A percentile compares a stretch with the other conserved stretches of the same genome.
These are phyloP conservation scores for Linum usitatissimum DNA, from an alignment of 345 rosid species.

Conservation along the genomic window DNA sequence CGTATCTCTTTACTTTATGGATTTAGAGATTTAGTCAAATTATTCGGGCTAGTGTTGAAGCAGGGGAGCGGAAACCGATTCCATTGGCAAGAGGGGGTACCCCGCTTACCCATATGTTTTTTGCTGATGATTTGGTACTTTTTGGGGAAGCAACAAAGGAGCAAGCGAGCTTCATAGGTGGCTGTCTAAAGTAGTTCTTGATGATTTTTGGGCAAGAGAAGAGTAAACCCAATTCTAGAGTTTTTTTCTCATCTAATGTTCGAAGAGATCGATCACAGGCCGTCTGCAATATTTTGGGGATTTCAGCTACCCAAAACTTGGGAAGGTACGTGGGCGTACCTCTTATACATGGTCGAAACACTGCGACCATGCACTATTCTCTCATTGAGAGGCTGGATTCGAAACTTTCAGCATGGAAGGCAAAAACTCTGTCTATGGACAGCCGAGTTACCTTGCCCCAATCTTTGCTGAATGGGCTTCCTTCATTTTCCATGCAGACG, in stretches of 20 bases:
- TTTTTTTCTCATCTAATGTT: not conserved
- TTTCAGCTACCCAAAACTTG: not conserved
- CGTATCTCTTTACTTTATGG: not conserved
- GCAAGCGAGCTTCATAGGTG: not conserved
- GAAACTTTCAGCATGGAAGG: not conserved
- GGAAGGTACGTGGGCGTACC: not conserved
- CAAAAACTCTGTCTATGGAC: not conserved
- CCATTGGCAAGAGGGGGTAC: not conserved
- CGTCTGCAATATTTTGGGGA: not conserved
- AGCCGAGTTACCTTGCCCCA: not conserved
- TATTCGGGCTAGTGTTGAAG: not conserved
- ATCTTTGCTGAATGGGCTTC: not conserved
- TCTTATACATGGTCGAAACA: not conserved
- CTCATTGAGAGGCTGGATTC: not conserved
- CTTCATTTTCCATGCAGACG: not conserved
- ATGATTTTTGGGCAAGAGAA: not conserved
- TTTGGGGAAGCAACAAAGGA: not conserved
- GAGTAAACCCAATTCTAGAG: not conserved
- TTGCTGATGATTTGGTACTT: not conserved
- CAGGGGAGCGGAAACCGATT: not conserved
- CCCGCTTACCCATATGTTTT: not conserved
- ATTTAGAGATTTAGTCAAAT: not conserved
- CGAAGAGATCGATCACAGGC: no score
- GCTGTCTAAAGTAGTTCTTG: not conserved
- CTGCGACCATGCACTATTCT: not conserved